phyloP scores from a whole-genome alignment of 148 eudicot species.

The Mesembryanthemum crystallinum region DNA sequence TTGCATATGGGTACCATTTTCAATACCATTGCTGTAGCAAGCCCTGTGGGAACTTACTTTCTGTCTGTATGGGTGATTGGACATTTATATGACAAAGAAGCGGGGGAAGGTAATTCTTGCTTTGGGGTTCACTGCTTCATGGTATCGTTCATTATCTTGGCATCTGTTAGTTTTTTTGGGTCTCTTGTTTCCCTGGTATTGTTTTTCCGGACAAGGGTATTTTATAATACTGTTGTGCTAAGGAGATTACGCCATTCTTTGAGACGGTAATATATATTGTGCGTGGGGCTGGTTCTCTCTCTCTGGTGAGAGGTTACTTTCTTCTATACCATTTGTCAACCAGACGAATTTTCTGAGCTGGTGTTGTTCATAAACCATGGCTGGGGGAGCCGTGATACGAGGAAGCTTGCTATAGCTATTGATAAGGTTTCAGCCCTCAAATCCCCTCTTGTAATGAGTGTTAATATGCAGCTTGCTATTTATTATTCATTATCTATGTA shows the following conservation, averaged over 20 bases:
- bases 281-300: background rate
- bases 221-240: constrained; percentile 48
- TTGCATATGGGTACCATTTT: constrained; percentile 84
- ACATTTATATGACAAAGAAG: constrained; percentile 59
- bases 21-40: constrained; percentile 77
- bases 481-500: too few species aligned
- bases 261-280: constrained; percentile 19
- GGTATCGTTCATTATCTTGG: constrained; percentile 63
- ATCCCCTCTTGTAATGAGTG: constrained; percentile 1
- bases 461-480: constrained; percentile 3
- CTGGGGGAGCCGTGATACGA: background rate
- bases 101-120: constrained; percentile 51
- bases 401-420: background rate
- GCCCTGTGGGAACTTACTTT: constrained; percentile 77
- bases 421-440: background rate
- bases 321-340: background rate
- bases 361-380: background rate
- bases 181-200: constrained; percentile 47
- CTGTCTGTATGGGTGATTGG: constrained; percentile 83
- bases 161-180: constrained; percentile 57
- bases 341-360: background rate
- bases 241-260: constrained; percentile 34
- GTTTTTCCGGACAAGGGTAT: constrained; percentile 64
- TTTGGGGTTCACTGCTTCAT: constrained; percentile 72
- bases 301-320: background rate